Evolutionary conservation across 148 eudicot species (phyloP), one percentile per base, ranked within the genome.

Genomic region (Chenopodium album): DNA sequence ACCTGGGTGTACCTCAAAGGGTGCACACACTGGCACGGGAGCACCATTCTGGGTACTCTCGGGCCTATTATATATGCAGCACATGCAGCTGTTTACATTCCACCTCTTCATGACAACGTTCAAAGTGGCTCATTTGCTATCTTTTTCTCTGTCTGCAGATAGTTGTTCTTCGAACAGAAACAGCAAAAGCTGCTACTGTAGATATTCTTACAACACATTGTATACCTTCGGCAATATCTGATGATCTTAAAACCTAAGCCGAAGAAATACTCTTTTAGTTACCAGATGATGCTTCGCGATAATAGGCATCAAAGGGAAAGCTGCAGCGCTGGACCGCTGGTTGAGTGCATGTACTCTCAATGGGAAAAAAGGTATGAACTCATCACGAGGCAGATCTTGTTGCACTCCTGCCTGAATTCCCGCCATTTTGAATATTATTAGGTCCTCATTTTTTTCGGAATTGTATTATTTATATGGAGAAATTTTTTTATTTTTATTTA

Each of bases 141-240:
- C 28, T 8, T 48, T 65, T 16, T 67, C 16, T 90, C 16, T 90
- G 41, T 79, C 32, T 84, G 85, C 91, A 95, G 98, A 86, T 95
- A 69, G 97, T 88, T 67, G 98, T 92, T 83, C 96, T 95, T 73
- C 88, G 88, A 44, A 93, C 98, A 78, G 79, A 92, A 82, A 81
- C 89, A 7, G 98, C 98, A 34, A 95, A 95, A 88, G 94, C 91
- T n/a, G 94, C 98, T 44, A 95, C 96, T 16, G 68, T 87, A 64
- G 97, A 94, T 81, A 91, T 95, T 75, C 93, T 95, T n/a, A 68
- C 89, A 1, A 95, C 96, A 52, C 96, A 95, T 65, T 95, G 98
- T 86, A 93, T 95, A 81, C 98, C 98, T 22, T 91, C 98, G 67
- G 96, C 98, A 76, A 93, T 89, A 88, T 95, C 98, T 0, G 98